A percentile compares a stretch with the other conserved stretches of the same genome.
Evolutionary conservation across 2,329 filamentous ascomycete species (phyloP).

Genomic region (Coniochaeta sp.): DNA sequence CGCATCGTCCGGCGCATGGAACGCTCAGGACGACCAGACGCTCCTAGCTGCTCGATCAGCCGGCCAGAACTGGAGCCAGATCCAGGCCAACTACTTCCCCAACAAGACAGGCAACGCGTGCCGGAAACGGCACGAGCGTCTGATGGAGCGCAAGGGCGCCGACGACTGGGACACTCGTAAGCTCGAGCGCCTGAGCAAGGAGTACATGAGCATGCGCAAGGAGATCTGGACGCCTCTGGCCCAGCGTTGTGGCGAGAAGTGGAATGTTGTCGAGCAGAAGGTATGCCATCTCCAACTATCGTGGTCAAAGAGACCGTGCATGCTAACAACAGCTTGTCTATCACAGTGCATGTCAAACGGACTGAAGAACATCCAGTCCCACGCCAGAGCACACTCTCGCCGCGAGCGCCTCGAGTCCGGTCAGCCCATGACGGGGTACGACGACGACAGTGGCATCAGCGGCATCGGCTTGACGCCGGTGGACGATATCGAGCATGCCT

Average conservation of each 20-base stretch:
- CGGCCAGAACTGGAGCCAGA: conserved; percentile 77
- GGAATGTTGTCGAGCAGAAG: conserved; percentile 61
- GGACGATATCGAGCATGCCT: conserved; percentile 46
- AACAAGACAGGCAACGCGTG: conserved; percentile 76
- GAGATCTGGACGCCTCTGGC: conserved; percentile 77
- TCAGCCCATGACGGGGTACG: conserved; percentile 40
- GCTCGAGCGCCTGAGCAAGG: conserved; percentile 64
- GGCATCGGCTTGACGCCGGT: conserved; percentile 50
- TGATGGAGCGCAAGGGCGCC: conserved; percentile 67
- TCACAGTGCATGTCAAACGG: conserved; percentile 74
- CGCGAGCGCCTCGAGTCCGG: conserved; percentile 52
- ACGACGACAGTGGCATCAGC: conserved; percentile 66
- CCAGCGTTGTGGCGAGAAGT: conserved; percentile 71
- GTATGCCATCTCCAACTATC: conserved; percentile 31
- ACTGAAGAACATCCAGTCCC: conserved; percentile 70
- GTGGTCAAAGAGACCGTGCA: too few species aligned
- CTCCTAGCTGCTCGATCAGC: conserved; percentile 64
- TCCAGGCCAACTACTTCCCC: conserved; percentile 69
- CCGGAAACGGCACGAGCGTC: conserved; percentile 78
- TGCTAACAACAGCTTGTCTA: conserved; percentile 6
- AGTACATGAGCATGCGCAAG: conserved; percentile 72
- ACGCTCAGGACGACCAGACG: conserved; percentile 63
- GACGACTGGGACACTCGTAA: conserved; percentile 75
- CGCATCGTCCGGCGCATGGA: conserved; percentile 63
- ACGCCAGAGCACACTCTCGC: conserved; percentile 56